A percentile compares a stretch with the other conserved stretches of the same genome.
Conservation (phyloP, 1,139 yeast species). For the Torulaspora pretoriensis region DNA sequence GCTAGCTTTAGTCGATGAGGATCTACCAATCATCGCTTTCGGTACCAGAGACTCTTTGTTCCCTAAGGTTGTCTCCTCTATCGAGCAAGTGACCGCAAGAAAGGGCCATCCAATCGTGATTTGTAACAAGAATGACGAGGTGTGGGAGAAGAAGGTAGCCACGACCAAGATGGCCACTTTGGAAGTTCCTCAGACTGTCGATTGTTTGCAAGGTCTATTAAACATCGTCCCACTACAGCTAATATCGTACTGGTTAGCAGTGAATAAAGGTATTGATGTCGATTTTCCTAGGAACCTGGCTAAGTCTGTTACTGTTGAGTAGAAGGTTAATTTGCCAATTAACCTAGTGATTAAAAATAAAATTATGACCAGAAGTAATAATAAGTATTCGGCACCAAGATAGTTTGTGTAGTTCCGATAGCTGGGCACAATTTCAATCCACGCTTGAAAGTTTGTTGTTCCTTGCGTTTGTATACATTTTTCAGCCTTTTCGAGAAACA, state of each 20-base stretch:
- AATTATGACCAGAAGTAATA: background rate
- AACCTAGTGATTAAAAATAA: background rate
- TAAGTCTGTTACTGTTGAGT: slow-evolving; percentile 90
- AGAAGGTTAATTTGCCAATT: slow-evolving; percentile 4
- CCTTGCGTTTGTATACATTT: slow-evolving; percentile 2
- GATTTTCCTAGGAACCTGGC: slow-evolving; percentile 99
- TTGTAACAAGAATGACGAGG: slow-evolving; percentile 82
- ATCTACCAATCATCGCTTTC: slow-evolving; percentile 89
- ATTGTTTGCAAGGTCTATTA: slow-evolving; percentile 93
- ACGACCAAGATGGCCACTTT: slow-evolving; percentile 50
- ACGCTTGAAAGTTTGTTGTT: background rate
- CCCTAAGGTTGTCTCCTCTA: slow-evolving; percentile 94
- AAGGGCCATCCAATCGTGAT: slow-evolving; percentile 94
- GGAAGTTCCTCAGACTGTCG: slow-evolving; percentile 93
- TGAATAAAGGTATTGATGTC: slow-evolving; percentile 90
- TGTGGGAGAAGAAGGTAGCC: slow-evolving; percentile 49
- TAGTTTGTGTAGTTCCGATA: background rate
- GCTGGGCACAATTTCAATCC: background rate
- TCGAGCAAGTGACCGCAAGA: slow-evolving; percentile 96
- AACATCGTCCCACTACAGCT: slow-evolving; percentile 94
- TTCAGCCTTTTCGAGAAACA: slow-evolving; percentile 13
- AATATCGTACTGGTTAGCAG: slow-evolving; percentile 97
- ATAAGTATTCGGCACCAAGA: background rate
- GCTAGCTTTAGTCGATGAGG: slow-evolving; percentile 90
- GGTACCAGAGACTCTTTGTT: slow-evolving; percentile 97